Percentiles rank a stretch among this genome's conserved stretches.
Conservation (phyloP, 495 filamentous ascomycete genomes). For the Astrothelium macrocarpum region DNA sequence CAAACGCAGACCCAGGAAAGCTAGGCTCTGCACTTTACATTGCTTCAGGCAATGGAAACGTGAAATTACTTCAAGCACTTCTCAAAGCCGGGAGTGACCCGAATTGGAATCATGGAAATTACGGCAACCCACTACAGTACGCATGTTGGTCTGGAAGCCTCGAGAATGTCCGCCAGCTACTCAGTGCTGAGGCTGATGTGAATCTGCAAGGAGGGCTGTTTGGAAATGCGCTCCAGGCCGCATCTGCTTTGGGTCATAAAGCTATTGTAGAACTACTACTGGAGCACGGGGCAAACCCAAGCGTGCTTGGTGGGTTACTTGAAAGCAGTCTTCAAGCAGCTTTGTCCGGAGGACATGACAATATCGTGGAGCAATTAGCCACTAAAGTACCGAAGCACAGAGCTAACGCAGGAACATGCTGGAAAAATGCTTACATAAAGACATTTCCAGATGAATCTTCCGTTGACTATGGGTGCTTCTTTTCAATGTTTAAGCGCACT, state of each 20-base stretch:
- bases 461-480: neutral
- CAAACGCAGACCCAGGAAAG: neutral
- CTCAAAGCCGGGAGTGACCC: slow-evolving; percentile 12
- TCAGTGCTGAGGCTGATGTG: slow-evolving; percentile 13
- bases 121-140: slow-evolving; percentile 24
- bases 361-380: slow-evolving; percentile 16
- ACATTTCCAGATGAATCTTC: neutral
- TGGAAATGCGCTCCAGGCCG: slow-evolving; percentile 15
- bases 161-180: slow-evolving; percentile 10
- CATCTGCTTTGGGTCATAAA: slow-evolving; percentile 10
- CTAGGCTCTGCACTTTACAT: neutral
- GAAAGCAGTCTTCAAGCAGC: slow-evolving; percentile 14
- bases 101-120: slow-evolving; percentile 14
- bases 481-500: neutral
- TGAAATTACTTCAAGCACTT: slow-evolving; percentile 2
- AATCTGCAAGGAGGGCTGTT: slow-evolving; percentile 11
- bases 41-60: neutral
- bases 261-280: slow-evolving; percentile 11
- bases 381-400: slow-evolving; percentile 3
- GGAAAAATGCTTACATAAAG: neutral
- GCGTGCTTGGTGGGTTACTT: slow-evolving; percentile 3
- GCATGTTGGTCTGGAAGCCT: slow-evolving; percentile 15
- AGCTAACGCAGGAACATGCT: neutral
- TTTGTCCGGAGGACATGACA: slow-evolving; percentile 10
- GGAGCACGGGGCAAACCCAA: slow-evolving; percentile 10